These are phyloP conservation scores for Candida oleophila DNA, from an alignment of 805 yeast genomes.

Conservation along the genomic window DNA sequence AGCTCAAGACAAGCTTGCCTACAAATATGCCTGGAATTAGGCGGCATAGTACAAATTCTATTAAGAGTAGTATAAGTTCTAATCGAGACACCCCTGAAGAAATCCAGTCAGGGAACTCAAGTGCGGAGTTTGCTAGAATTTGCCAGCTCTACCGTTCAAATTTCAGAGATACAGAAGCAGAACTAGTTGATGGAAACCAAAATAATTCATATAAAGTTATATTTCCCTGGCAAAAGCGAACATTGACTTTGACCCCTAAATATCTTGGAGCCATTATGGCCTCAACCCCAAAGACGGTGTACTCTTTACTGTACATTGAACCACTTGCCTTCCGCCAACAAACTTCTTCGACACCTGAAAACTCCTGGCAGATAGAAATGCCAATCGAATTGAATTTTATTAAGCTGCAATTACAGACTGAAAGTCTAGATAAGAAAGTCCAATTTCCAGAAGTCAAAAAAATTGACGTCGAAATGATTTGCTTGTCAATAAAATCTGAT, in stretches of 20 bases:
- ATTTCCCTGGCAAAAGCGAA: slow-evolving; percentile 12
- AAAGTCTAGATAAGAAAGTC: slow-evolving; percentile 4
- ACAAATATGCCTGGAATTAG: neutral
- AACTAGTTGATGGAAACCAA: neutral
- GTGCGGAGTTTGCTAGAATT: neutral
- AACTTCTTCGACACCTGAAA: neutral
- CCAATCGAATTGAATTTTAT: slow-evolving; percentile 5
- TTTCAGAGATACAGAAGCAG: neutral
- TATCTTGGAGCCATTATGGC: slow-evolving; percentile 9
- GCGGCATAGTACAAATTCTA: neutral
- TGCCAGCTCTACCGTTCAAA: neutral
- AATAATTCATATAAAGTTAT: slow-evolving; percentile 10
- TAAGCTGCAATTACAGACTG: neutral
- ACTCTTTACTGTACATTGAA: slow-evolving; percentile 7
- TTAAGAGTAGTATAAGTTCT: neutral
- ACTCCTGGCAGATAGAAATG: slow-evolving; percentile 6
- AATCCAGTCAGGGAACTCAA: neutral
- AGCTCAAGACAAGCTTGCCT: neutral
- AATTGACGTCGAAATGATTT: slow-evolving; percentile 20
- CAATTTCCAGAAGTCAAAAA: slow-evolving; percentile 17
- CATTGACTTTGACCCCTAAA: slow-evolving; percentile 12
- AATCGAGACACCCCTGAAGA: neutral
- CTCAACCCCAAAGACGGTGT: neutral
- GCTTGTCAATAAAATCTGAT: slow-evolving; percentile 18
- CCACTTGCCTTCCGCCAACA: slow-evolving; percentile 4